A percentile compares a stretch with the other conserved stretches of the same genome.
phyloP scores from a whole-genome alignment of 2,329 filamentous ascomycete genomes.

The Paecilomyces niveus region DNA sequence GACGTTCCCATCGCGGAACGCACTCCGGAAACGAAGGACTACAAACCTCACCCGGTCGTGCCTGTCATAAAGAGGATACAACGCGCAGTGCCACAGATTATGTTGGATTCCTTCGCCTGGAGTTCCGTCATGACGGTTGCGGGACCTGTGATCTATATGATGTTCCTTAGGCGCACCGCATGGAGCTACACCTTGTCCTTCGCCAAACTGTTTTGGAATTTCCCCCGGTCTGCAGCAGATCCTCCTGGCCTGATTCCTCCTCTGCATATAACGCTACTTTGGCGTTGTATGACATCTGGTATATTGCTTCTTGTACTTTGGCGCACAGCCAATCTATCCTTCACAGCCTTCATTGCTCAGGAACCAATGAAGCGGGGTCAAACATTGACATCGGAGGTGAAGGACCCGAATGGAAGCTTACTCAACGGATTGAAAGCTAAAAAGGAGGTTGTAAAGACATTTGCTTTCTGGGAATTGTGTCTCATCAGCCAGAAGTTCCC shows the following conservation, averaged over 20 bases:
- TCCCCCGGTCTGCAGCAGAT: conserved; percentile 61
- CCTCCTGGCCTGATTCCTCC: conserved; percentile 51
- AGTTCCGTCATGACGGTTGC: conserved; percentile 36
- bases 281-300: conserved; percentile 55
- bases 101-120: conserved; percentile 26
- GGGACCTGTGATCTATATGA: conserved; percentile 54
- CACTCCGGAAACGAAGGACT: conserved; percentile 22
- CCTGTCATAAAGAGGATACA: conserved; percentile 34
- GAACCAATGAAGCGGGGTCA: conserved; percentile 77
- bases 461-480: conserved; percentile 86
- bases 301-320: conserved; percentile 65
- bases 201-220: conserved; percentile 65
- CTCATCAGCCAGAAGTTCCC: conserved; percentile 70
- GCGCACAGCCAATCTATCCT: conserved; percentile 68
- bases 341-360: conserved; percentile 72
- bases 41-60: conserved; percentile 29
- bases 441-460: conserved; percentile 69
- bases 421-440: conserved; percentile 77
- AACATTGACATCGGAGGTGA: conserved; percentile 76
- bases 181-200: conserved; percentile 67
- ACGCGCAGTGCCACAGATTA: conserved; percentile 18
- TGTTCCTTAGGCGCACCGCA: conserved; percentile 54
- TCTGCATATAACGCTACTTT: conserved; percentile 49
- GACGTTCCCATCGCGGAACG: conserved; percentile 41
- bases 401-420: conserved; percentile 85